Conservation (phyloP, 75 land plant genomes). For the Pseudotsuga menziesii region DNA sequence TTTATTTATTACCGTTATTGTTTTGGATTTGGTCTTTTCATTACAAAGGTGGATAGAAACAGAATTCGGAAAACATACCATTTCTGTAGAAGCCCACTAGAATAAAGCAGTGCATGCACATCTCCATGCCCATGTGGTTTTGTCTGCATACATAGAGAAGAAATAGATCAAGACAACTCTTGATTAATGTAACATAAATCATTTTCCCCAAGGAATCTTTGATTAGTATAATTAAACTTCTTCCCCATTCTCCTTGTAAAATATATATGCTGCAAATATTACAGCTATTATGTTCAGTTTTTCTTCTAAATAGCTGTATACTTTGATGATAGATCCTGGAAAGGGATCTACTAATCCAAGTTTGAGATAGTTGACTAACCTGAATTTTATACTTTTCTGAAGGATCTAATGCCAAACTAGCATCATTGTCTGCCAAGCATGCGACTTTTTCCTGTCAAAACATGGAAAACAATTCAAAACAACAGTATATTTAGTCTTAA, state of each 20-base stretch:
- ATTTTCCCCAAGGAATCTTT: slow-evolving; percentile 1
- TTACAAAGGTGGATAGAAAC: neutral
- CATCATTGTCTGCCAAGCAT: slow-evolving; percentile 86
- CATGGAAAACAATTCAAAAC: neutral
- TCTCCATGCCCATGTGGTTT: slow-evolving; percentile 99
- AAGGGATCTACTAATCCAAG: neutral
- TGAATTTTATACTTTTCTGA: slow-evolving; percentile 69
- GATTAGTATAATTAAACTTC: neutral
- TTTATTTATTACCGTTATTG: neutral
- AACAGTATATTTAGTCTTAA: neutral
- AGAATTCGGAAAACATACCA: slow-evolving; percentile 43
- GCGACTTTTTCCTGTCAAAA: slow-evolving; percentile 90
- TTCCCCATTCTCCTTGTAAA: neutral
- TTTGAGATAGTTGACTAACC: slow-evolving; percentile 27
- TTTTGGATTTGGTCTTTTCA: neutral
- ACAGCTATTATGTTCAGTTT: neutral
- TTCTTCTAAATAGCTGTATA: neutral
- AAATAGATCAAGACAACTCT: neutral
- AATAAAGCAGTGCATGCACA: slow-evolving; percentile 82
- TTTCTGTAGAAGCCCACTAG: slow-evolving; percentile 75
- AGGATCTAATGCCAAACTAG: slow-evolving; percentile 82
- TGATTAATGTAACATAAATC: neutral
- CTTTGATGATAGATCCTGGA: slow-evolving; percentile 4
- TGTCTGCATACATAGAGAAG: slow-evolving; percentile 42
- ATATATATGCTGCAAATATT: neutral